Evolutionary conservation across 495 filamentous ascomycete species (phyloP).

Genomic region (Aspergillus biplanus): DNA sequence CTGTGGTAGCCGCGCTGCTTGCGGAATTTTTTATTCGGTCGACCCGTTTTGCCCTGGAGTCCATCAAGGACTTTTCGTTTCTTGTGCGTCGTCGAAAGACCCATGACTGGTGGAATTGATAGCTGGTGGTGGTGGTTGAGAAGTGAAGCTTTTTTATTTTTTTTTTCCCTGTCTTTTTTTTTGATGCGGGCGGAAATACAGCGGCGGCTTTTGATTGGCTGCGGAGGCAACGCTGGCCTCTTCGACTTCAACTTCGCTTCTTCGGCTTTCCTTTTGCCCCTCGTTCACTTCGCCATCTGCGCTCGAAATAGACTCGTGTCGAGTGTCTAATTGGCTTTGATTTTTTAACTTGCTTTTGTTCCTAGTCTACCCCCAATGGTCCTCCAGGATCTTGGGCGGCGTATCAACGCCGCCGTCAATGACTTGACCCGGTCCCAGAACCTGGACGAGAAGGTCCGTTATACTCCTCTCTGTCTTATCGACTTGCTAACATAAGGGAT

Average conservation of each 20-base stretch:
- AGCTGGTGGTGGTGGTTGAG: slow-evolving; percentile 1
- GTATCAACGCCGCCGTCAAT: slow-evolving; percentile 94
- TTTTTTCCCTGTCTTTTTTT: slow-evolving; percentile 26
- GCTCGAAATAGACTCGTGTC: slow-evolving; percentile 17
- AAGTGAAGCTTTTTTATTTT: slow-evolving; percentile 34
- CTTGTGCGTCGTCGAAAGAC: slow-evolving; percentile 45
- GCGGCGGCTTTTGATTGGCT: slow-evolving; percentile 34
- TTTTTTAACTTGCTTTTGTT: not conserved
- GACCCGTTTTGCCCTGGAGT: slow-evolving; percentile 55
- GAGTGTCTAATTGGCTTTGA: not conserved
- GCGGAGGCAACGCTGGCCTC: slow-evolving; percentile 36
- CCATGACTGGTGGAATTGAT: slow-evolving; percentile 35
- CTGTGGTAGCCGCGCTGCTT: slow-evolving; percentile 75
- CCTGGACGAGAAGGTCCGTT: slow-evolving; percentile 87
- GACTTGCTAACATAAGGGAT: slow-evolving; percentile 19
- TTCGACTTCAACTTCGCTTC: slow-evolving; percentile 20
- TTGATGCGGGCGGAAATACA: slow-evolving; percentile 29
- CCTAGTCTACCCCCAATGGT: slow-evolving; percentile 67
- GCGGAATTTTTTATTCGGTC: slow-evolving; percentile 71
- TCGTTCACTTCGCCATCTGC: not conserved
- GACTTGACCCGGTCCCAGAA: slow-evolving; percentile 90
- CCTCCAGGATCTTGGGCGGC: slow-evolving; percentile 96
- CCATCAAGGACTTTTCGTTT: slow-evolving; percentile 65
- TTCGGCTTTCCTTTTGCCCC: not conserved
- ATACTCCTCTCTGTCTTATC: not conserved